A percentile compares a stretch with the other conserved stretches of the same genome.
Evolutionary conservation across 2,329 filamentous ascomycete genomes (phyloP).

Genomic region (Ambrosiella xylebori): DNA sequence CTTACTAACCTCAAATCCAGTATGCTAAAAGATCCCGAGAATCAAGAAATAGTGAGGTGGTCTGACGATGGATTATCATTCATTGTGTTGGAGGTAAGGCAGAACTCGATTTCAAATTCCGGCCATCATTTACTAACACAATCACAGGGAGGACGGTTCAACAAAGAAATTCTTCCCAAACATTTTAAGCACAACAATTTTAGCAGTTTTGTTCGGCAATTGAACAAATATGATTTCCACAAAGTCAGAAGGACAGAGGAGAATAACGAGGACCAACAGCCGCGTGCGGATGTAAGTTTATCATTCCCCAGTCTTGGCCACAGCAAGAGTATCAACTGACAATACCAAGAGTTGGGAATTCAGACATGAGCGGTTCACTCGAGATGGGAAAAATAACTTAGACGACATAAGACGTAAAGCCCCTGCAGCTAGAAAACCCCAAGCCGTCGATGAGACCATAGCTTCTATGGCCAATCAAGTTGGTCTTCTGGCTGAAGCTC

Average conservation of each 20-base stretch:
- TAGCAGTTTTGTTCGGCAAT: slow-evolving; percentile 84
- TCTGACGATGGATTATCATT: slow-evolving; percentile 90
- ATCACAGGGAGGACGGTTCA: slow-evolving; percentile 78
- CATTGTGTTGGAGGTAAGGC: slow-evolving; percentile 77
- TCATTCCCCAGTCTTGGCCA: too few relatives aligned
- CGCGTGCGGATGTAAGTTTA: too few relatives aligned
- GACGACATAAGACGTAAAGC: slow-evolving; percentile 95
- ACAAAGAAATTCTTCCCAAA: slow-evolving; percentile 88
- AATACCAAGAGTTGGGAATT: slow-evolving; percentile 69
- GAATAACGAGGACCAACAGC: background rate
- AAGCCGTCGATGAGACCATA: slow-evolving; percentile 51
- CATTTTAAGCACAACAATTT: slow-evolving; percentile 99
- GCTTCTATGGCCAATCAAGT: slow-evolving; percentile 62
- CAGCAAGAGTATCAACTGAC: too few relatives aligned
- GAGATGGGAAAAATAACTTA: slow-evolving; percentile 87
- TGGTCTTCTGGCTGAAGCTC: slow-evolving; percentile 6
- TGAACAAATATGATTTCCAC: slow-evolving; percentile 98
- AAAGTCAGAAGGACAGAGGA: slow-evolving; percentile 54
- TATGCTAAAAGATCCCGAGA: slow-evolving; percentile 91
- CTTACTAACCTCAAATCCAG: slow-evolving; percentile 29
- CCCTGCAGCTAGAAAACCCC: slow-evolving; percentile 67
- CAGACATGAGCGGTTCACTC: slow-evolving; percentile 89
- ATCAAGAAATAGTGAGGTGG: slow-evolving; percentile 88
- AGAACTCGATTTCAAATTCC: background rate
- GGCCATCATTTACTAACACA: slow-evolving; percentile 4